A percentile compares a stretch with the other conserved stretches of the same genome.
These are phyloP conservation scores for Mycena olivaceomarginata DNA, from an alignment of 768 basidiomycete species.

Conservation along the genomic window DNA sequence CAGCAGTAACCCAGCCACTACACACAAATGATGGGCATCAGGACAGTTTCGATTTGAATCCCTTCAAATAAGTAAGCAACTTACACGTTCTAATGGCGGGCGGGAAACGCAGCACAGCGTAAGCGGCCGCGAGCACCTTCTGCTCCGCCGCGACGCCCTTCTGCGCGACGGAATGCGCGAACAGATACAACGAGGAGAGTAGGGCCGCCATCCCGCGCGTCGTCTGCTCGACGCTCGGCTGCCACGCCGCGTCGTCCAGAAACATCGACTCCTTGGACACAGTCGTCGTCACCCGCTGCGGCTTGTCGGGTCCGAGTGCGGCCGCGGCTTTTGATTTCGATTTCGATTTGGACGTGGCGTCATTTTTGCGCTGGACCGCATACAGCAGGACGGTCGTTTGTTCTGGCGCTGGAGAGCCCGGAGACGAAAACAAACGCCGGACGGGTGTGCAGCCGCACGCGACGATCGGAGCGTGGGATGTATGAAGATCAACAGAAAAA, in stretches of 20 bases:
- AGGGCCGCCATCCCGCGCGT: constrained; percentile 54
- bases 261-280: constrained; percentile 47
- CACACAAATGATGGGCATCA: not conserved
- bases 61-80: constrained; percentile 15
- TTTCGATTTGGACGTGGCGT: not conserved
- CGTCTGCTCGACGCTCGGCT: constrained; percentile 49
- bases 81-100: constrained; percentile 52
- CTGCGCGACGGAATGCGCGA: constrained; percentile 46
- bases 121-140: constrained; percentile 47
- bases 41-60: not conserved
- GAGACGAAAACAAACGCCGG: constrained; percentile 37
- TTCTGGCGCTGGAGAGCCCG: not conserved
- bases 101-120: constrained; percentile 49
- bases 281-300: constrained; percentile 4
- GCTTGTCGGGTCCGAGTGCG: not conserved
- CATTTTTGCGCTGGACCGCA: constrained; percentile 44
- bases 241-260: constrained; percentile 47
- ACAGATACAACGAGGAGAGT: constrained; percentile 51
- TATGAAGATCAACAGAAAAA: constrained; percentile 50
- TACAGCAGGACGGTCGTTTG: constrained; percentile 39
- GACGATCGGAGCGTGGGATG: constrained; percentile 46
- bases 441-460: constrained; percentile 49
- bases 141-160: constrained; percentile 43
- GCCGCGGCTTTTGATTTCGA: not conserved
- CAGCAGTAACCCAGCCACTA: constrained; percentile 49